Conservation (phyloP, 2,329 filamentous ascomycete species). For the Trichoderma breve region DNA sequence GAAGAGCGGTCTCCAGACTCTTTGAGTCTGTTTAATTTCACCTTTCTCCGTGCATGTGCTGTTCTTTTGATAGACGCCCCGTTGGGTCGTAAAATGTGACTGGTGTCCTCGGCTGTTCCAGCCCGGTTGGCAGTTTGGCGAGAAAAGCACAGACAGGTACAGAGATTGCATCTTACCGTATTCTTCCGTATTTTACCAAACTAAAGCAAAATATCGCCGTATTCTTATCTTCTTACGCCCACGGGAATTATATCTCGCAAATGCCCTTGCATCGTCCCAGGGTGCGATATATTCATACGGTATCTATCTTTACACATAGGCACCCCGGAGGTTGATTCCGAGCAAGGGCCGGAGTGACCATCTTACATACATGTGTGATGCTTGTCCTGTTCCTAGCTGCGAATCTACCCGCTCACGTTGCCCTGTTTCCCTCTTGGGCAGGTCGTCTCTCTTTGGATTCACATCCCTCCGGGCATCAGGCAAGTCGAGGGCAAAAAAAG, state of each 20-base stretch:
- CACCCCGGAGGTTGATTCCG: not conserved
- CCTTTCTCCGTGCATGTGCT: not conserved
- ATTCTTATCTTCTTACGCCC: not conserved
- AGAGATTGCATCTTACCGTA: not conserved
- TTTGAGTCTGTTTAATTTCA: not conserved
- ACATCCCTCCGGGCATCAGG: not conserved
- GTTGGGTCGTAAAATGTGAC: not conserved
- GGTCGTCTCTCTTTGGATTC: not conserved
- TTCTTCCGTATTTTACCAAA: not conserved
- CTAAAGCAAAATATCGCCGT: not conserved
- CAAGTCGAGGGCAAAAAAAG: not conserved
- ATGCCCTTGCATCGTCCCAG: not conserved
- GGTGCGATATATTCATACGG: too few species aligned
- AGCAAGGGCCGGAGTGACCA: not conserved
- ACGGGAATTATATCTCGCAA: not conserved
- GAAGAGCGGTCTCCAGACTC: slow-evolving; percentile 6
- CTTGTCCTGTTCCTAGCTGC: not conserved
- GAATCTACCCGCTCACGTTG: not conserved
- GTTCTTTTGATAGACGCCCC: not conserved
- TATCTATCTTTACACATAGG: too few species aligned
- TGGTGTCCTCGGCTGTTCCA: not conserved
- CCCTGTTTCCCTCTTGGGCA: not conserved
- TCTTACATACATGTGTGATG: not conserved
- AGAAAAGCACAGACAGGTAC: not conserved
- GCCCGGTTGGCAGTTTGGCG: not conserved